Percentiles rank a stretch among this genome's conserved stretches.
Evolutionary conservation across 2,329 filamentous ascomycete genomes (phyloP).

Genomic region (Myriangium duriaei): DNA sequence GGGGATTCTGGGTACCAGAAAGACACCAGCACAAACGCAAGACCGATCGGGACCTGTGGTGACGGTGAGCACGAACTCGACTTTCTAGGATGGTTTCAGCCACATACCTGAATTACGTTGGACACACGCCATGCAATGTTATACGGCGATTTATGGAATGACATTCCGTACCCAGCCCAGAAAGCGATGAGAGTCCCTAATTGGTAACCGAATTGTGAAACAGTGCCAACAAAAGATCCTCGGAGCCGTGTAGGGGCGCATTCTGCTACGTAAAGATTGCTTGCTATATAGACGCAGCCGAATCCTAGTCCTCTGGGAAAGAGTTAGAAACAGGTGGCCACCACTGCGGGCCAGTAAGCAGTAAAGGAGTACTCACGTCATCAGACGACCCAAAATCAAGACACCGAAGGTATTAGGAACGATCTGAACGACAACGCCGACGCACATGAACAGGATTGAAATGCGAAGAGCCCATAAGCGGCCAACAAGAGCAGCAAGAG

Average conservation of each 20-base stretch:
- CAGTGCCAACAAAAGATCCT: slow-evolving; percentile 30
- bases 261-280: slow-evolving; percentile 32
- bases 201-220: slow-evolving; percentile 33
- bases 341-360: too few relatives aligned
- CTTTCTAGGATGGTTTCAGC: too few relatives aligned
- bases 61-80: too few relatives aligned
- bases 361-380: slow-evolving; percentile 23
- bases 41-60: slow-evolving; percentile 31
- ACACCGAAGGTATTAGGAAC: slow-evolving; percentile 32
- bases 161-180: slow-evolving; percentile 34
- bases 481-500: slow-evolving; percentile 26
- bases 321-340: too few relatives aligned
- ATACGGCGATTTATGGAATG: slow-evolving; percentile 28
- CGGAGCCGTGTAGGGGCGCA: slow-evolving; percentile 28
- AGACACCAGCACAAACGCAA: slow-evolving; percentile 24
- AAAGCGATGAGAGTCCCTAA: slow-evolving; percentile 33
- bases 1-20: slow-evolving; percentile 28
- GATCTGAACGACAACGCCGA: slow-evolving; percentile 30
- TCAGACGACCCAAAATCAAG: slow-evolving; percentile 28
- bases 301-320: slow-evolving; percentile 27
- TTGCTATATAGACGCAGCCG: slow-evolving; percentile 31
- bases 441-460: slow-evolving; percentile 28
- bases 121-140: slow-evolving; percentile 34
- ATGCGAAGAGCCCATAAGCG: slow-evolving; percentile 29
- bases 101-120: slow-evolving; percentile 29